phyloP scores from a whole-genome alignment of 2,329 filamentous ascomycete genomes.

The Arachnomyces sp. region DNA sequence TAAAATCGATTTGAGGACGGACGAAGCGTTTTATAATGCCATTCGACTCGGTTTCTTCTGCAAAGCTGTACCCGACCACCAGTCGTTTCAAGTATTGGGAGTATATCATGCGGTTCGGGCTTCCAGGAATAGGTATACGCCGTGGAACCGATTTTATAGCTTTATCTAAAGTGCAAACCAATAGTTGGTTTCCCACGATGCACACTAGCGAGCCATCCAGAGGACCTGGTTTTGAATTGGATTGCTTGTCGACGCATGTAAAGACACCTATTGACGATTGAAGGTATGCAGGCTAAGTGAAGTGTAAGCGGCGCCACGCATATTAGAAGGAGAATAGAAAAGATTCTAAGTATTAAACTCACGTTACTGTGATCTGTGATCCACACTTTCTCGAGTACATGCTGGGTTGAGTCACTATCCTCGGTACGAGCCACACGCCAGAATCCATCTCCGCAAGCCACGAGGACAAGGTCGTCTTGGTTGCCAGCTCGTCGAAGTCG shows the following conservation, averaged over 20 bases:
- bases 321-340: not conserved
- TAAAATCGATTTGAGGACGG: conserved; percentile 30
- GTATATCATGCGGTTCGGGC: conserved; percentile 38
- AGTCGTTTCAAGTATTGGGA: conserved; percentile 40
- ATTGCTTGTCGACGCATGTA: conserved; percentile 24
- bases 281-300: conserved; percentile 30
- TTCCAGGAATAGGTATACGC: conserved; percentile 33
- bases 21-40: conserved; percentile 25
- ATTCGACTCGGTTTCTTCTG: conserved; percentile 19
- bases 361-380: conserved; percentile 38
- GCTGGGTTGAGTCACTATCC: conserved; percentile 18
- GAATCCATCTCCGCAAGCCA: conserved; percentile 31
- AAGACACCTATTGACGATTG: conserved; percentile 30
- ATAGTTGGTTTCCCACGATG: conserved; percentile 40
- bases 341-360: conserved; percentile 12
- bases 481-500: conserved; percentile 22
- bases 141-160: conserved; percentile 35
- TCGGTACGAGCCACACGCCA: conserved; percentile 28
- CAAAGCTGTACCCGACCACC: conserved; percentile 40
- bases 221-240: conserved; percentile 14
- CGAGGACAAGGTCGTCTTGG: conserved; percentile 22
- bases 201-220: conserved; percentile 41
- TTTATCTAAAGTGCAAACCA: conserved; percentile 41
- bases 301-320: conserved; percentile 3
- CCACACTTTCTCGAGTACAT: conserved; percentile 29